phyloP scores from a whole-genome alignment of 306 rosid species.

The barrel medic (Medicago truncatula) region DNA sequence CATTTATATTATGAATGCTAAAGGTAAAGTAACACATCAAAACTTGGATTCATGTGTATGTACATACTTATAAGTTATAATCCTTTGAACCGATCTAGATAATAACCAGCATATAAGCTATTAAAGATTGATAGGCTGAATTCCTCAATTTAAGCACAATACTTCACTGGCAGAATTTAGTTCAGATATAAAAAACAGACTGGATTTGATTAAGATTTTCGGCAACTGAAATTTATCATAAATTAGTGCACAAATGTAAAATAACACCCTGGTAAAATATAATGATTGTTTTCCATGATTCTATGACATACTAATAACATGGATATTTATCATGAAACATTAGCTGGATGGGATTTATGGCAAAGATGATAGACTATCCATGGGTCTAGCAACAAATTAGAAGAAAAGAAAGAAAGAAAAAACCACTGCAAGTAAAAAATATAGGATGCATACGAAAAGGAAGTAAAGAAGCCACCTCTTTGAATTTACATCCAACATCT shows the following conservation, averaged over 20 bases:
- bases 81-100: too few species aligned
- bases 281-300: slow-evolving; percentile 8
- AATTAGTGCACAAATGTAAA: not conserved
- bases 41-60: too few species aligned
- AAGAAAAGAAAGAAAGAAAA: slow-evolving; percentile 34
- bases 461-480: slow-evolving; percentile 66
- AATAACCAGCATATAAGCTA: too few species aligned
- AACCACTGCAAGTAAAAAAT: not conserved
- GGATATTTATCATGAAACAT: not conserved
- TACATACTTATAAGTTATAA: too few species aligned
- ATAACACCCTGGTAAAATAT: not conserved
- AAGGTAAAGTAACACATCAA: too few species aligned
- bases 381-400: slow-evolving; percentile 6
- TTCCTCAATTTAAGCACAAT: too few species aligned
- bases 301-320: not conserved
- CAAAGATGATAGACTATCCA: not conserved
- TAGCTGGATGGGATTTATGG: slow-evolving; percentile 13
- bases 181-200: too few species aligned
- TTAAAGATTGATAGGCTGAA: too few species aligned
- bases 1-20: too few species aligned
- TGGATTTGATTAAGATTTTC: slow-evolving; percentile 3
- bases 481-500: slow-evolving; percentile 86
- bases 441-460: slow-evolving; percentile 15
- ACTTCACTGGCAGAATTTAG: too few species aligned
- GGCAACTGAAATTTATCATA: slow-evolving; percentile 12